Evolutionary conservation across 306 rosid genomes (phyloP), one percentile per base, ranked within the genome.

Genomic region (Luffa acutangula): DNA sequence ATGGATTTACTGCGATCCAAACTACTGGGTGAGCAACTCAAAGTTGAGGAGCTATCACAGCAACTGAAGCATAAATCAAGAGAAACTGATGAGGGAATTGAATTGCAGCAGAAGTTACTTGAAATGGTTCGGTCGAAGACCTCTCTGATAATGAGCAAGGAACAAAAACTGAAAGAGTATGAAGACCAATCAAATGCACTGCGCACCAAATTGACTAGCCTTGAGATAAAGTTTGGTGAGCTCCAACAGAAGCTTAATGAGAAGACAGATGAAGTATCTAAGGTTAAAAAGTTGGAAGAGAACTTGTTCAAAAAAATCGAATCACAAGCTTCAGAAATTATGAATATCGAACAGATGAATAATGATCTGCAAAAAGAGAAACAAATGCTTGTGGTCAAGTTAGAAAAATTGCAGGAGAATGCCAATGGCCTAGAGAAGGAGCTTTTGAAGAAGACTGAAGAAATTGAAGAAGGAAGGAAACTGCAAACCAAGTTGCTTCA

Each of bases 11-110:
- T 87, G 72, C 81, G 56, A 5, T 76, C 80, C 2, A 83, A 86
- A 78, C 39, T 75, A 36, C 76, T 46, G 13, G 76, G 33, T 54
- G 57, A 82, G 60, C 89, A 83, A 9, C 75, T 82, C 0, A 85
- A 82, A 78, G 81, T 85, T 3, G 83, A 85, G 8, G 86, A 87
- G 64, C 84, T 92, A 9, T 85, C 83, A 56, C 72, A 69, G 71
- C 83, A 67, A 79, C 83, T 88, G 37, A 37, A 58, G 25, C 81
- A 75, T 17, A 87, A 80, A 84, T 74, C 79, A 20, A 79, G 41
- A 81, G 88, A 92, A 72, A 80, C 81, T 11, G 90, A 88, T 3
- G 90, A 88, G 78, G 86, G 85, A 25, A 80, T 83, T 83, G 76
- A 52, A 76, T 79, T 89, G 37, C 96, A 89, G n/a, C 86, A 57